Evolutionary conservation across 2,329 filamentous ascomycete species (phyloP).

Genomic region (Sarocladium brachiariae): DNA sequence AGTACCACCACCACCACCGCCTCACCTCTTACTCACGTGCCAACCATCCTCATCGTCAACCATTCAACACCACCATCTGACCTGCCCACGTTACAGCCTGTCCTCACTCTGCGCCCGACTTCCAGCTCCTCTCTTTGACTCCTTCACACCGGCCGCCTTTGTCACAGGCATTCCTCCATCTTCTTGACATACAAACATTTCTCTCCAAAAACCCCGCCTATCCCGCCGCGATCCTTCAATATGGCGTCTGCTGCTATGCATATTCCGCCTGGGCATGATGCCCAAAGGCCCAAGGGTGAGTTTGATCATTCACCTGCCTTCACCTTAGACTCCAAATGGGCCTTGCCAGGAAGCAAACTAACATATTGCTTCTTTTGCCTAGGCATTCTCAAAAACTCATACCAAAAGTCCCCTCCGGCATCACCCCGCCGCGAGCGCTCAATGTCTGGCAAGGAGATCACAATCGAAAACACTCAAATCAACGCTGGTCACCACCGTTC

Average conservation of each 20-base stretch:
- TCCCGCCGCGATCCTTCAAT: conserved; percentile 15
- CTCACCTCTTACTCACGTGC: conserved; percentile 5
- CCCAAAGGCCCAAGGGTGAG: conserved; percentile 40
- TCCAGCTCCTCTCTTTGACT: not conserved
- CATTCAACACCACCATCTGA: conserved; percentile 8
- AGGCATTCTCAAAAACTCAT: conserved; percentile 96
- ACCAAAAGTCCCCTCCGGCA: conserved; percentile 51
- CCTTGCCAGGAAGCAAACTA: conserved; percentile 46
- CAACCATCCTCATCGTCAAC: not conserved
- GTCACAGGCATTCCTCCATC: too few relatives aligned
- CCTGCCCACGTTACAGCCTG: conserved; percentile 6
- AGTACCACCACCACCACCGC: not conserved
- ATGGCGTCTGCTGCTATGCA: conserved; percentile 36
- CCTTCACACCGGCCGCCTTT: too few relatives aligned
- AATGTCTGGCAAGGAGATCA: conserved; percentile 74
- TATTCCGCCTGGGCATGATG: conserved; percentile 33
- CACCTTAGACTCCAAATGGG: too few relatives aligned
- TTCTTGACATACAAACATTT: too few relatives aligned
- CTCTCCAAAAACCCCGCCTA: conserved; percentile 4
- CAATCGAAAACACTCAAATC: conserved; percentile 86
- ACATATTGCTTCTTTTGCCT: not conserved
- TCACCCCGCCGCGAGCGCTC: conserved; percentile 33
- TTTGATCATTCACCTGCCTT: conserved; percentile 60
- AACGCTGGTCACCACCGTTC: conserved; percentile 89
- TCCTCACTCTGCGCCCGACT: not conserved